These are phyloP conservation scores for Bidens hawaiensis DNA, from an alignment of 140 eudicot genomes.

Conservation along the genomic window DNA sequence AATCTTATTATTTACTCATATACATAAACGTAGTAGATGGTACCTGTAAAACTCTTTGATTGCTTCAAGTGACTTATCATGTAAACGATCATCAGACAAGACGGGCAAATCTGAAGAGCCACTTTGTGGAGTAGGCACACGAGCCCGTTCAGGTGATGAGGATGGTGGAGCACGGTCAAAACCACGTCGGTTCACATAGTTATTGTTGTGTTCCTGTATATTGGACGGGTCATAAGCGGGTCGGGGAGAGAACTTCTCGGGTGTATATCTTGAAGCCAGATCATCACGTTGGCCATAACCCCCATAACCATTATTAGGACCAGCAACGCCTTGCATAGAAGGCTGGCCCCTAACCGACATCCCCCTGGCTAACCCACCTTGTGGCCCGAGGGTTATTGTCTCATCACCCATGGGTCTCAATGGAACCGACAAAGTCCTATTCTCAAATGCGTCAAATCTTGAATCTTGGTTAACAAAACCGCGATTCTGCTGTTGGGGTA, in stretches of 20 bases:
- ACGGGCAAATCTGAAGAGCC: slow-evolving; percentile 37
- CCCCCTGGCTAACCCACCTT: slow-evolving; percentile 93
- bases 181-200: slow-evolving; percentile 34
- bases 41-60: slow-evolving; percentile 87
- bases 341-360: slow-evolving; percentile 84
- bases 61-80: slow-evolving; percentile 59
- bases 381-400: slow-evolving; percentile 84
- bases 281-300: slow-evolving; percentile 59
- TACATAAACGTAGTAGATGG: background rate
- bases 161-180: slow-evolving; percentile 43
- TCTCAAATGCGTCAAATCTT: slow-evolving; percentile 58
- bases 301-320: slow-evolving; percentile 45
- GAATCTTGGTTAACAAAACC: slow-evolving; percentile 63
- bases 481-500: slow-evolving; percentile 60
- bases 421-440: slow-evolving; percentile 53
- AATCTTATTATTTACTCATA: background rate
- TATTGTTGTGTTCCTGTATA: slow-evolving; percentile 20
- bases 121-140: slow-evolving; percentile 26
- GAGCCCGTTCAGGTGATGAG: slow-evolving; percentile 40
- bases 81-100: slow-evolving; percentile 58
- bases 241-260: slow-evolving; percentile 47
- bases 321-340: slow-evolving; percentile 24
- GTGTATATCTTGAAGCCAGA: slow-evolving; percentile 32
- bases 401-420: slow-evolving; percentile 58
- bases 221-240: slow-evolving; percentile 41